Evolutionary conservation across 257 asterid species (phyloP), one percentile per base, ranked within the genome.

Genomic region (Mitragyna speciosa): DNA sequence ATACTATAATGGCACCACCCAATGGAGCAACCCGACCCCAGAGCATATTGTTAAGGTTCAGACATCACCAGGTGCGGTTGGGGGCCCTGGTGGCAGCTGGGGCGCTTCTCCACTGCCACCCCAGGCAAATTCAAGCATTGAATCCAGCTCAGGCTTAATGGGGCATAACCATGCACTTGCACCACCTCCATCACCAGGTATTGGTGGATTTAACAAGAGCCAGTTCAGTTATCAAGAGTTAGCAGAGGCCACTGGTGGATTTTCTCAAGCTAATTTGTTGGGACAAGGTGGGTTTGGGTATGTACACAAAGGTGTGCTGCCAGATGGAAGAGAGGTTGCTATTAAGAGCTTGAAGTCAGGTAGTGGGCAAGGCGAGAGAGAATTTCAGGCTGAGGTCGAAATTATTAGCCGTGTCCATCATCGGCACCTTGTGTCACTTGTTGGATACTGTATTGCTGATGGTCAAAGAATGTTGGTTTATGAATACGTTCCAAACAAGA

Each of bases 351-450:
- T 93, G 56, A 93, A 95, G 87, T 43, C 87, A 4, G 99, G 98
- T 19, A 93, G 99, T 58, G 99, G 99, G 8, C 99, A 95, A 75
- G 98, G 99, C 2, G 99, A 95, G 75, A 80, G 99, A 12, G 99
- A 95, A 71, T 95, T 95, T 78, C 98, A 92, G 78, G 99, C 98
- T 19, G 99, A 95, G 89, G 99, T 95, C 7, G 99, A 93, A 48
- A 95, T 93, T 82, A 95, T 95, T 82, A 95, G 97, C 82, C 96
- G 99, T 16, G 97, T 93, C 66, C 99, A 95, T 78, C 99, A 95
- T 81, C 96, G 97, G 19, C 98, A 95, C 78, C 97, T 95, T 26
- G 99, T 95, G 22, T 92, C 98, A 33, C 98, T 95, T 47, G 98
- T 95, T 33, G 99, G 99, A 15, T 95, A 93, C 81, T 95, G 97